A percentile compares a stretch with the other conserved stretches of the same genome.
Conservation (phyloP, 164 flowering plant species). For the Nymphaea thermarum region DNA sequence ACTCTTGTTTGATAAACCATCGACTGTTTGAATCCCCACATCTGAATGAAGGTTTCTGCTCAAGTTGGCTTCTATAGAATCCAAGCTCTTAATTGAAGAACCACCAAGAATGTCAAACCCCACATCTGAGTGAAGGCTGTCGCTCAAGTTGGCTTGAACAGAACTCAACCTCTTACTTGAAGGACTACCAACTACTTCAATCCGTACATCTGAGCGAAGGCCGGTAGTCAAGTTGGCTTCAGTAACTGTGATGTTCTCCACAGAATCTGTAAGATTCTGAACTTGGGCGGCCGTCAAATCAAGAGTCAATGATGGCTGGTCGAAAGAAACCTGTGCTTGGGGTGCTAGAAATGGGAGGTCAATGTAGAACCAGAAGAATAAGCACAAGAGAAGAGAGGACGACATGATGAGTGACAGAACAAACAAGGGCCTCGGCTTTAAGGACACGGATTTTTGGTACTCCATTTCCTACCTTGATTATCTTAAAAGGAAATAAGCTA, state of each 20-base stretch:
- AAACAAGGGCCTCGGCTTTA: conserved; percentile 43
- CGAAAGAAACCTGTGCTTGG: conserved; percentile 22
- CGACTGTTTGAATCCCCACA: conserved; percentile 1
- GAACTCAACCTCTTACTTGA: no score
- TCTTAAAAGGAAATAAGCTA: no score
- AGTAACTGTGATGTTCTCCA: conserved; percentile 14
- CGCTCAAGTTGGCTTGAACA: background rate
- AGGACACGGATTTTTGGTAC: conserved; percentile 62
- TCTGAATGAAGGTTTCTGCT: background rate
- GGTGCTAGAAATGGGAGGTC: conserved; percentile 20
- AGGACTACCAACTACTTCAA: conserved; percentile 1
- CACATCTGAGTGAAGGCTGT: background rate
- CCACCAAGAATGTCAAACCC: background rate
- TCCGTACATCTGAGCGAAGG: conserved; percentile 9
- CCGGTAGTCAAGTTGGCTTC: conserved; percentile 13
- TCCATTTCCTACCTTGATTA: conserved; percentile 29
- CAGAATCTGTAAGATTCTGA: conserved; percentile 14
- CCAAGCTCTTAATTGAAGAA: background rate
- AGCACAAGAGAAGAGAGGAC: conserved; percentile 32
- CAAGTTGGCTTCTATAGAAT: background rate
- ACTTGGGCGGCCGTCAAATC: conserved; percentile 12
- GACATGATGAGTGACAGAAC: conserved; percentile 38
- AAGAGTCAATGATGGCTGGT: conserved; percentile 10
- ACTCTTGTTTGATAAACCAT: conserved; percentile 1
- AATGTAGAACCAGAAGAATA: conserved; percentile 32